These are phyloP conservation scores for Colletotrichum musae DNA, from an alignment of 2,329 filamentous ascomycete genomes.

Conservation along the genomic window DNA sequence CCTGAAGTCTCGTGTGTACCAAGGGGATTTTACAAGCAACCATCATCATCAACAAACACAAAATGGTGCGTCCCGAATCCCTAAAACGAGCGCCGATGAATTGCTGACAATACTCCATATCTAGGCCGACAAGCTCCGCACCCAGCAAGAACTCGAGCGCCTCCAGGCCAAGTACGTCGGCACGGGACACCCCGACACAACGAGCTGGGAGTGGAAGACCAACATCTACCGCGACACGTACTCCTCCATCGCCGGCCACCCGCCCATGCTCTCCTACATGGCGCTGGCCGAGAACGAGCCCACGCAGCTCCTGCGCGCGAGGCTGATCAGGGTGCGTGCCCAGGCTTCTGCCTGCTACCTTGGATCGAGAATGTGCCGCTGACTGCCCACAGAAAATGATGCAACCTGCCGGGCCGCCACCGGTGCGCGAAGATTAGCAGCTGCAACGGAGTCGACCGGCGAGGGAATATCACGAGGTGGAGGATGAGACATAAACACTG, in stretches of 20 bases:
- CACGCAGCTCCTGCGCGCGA: constrained; percentile 82
- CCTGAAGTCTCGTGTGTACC: neutral
- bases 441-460: neutral
- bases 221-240: constrained; percentile 97
- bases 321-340: constrained; percentile 79
- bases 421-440: constrained; percentile 62
- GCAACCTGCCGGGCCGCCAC: constrained; percentile 72
- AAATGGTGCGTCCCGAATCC: constrained; percentile 21
- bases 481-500: neutral
- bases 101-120: constrained; percentile 4
- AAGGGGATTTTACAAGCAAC: neutral
- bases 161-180: constrained; percentile 97
- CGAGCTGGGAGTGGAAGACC: constrained; percentile 96
- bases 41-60: constrained; percentile 8
- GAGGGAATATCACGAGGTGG: neutral
- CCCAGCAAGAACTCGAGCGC: constrained; percentile 96
- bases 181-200: constrained; percentile 96
- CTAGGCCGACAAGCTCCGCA: constrained; percentile 96
- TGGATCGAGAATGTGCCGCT: neutral
- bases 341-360: too few species aligned
- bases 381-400: constrained; percentile 72
- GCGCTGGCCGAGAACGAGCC: constrained; percentile 90
- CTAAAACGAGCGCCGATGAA: too few species aligned
- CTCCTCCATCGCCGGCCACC: constrained; percentile 90
- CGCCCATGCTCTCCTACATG: constrained; percentile 90